Percentiles rank a stretch among this genome's conserved stretches.
Conservation (phyloP, 2,329 filamentous ascomycete genomes). For the Eutypella sp. region DNA sequence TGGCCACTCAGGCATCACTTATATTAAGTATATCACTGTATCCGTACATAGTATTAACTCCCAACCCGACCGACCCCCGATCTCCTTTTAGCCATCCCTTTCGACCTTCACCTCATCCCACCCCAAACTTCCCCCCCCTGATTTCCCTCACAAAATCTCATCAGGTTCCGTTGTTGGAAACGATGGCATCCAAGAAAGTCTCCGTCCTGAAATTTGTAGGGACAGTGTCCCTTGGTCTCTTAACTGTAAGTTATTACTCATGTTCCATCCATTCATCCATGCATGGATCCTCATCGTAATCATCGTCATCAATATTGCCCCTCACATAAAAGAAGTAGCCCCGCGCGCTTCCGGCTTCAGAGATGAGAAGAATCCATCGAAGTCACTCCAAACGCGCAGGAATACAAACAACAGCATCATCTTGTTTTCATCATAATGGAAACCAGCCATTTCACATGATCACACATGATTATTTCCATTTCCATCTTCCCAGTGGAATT, state of each 20-base stretch:
- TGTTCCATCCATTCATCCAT: slow-evolving; percentile 1
- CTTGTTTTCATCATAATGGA: too few species aligned
- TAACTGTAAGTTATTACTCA: slow-evolving; percentile 61
- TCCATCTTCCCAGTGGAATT: neutral
- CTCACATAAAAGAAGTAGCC: slow-evolving; percentile 12
- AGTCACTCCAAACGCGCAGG: too few species aligned
- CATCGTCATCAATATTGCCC: slow-evolving; percentile 8
- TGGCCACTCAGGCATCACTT: too few species aligned
- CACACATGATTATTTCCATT: neutral
- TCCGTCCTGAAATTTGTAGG: slow-evolving; percentile 88
- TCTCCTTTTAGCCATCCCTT: too few species aligned
- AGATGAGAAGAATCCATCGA: too few species aligned
- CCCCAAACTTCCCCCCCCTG: too few species aligned
- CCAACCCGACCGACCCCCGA: too few species aligned
- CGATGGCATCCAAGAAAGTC: slow-evolving; percentile 65
- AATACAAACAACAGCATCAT: too few species aligned
- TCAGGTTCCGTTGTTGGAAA: slow-evolving; percentile 19
- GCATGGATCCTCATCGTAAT: neutral
- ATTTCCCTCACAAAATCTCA: too few species aligned
- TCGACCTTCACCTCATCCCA: neutral
- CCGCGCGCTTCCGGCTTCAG: slow-evolving; percentile 12
- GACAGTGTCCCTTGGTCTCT: slow-evolving; percentile 78
- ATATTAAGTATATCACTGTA: too few species aligned
- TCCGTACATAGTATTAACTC: too few species aligned
- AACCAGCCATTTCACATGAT: too few species aligned